Percentiles rank a stretch among this genome's conserved stretches.
Conservation (phyloP, 768 basidiomycete species). For the Rhizopogon roseolus region DNA sequence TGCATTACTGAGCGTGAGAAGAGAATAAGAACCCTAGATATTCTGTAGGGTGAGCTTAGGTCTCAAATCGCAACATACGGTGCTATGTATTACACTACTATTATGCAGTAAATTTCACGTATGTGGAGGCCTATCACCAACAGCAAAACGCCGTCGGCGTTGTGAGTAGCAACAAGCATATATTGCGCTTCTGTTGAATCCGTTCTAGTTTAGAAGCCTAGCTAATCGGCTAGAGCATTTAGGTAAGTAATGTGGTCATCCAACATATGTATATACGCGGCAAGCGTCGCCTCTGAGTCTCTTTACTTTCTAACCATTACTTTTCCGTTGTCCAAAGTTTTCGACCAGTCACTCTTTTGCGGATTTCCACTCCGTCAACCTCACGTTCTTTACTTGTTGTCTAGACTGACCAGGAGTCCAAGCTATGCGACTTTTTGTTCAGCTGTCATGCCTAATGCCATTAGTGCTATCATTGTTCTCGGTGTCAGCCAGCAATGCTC, state of each 20-base stretch:
- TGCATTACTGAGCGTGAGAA: background rate
- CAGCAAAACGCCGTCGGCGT: too few relatives aligned
- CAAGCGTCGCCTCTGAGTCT: background rate
- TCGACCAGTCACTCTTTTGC: constrained; percentile 18
- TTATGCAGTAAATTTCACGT: too few relatives aligned
- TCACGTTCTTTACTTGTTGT: constrained; percentile 1
- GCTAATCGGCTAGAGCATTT: background rate
- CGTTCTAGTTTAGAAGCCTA: too few relatives aligned
- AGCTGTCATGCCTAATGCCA: constrained; percentile 16
- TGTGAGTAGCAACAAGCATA: background rate
- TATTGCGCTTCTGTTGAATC: background rate
- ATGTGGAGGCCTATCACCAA: too few relatives aligned
- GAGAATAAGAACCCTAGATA: background rate
- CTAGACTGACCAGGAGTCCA: background rate
- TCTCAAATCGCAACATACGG: background rate
- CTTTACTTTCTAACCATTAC: constrained; percentile 4
- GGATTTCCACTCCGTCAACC: background rate
- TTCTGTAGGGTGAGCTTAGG: background rate
- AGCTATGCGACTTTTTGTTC: constrained; percentile 19
- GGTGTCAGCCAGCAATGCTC: constrained; percentile 15
- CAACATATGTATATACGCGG: background rate
- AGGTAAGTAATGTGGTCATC: background rate
- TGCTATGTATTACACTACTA: too few relatives aligned
- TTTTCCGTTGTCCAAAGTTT: constrained; percentile 3
- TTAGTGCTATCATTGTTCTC: constrained; percentile 11